These are phyloP conservation scores for Tulasnella sp. DNA, from an alignment of 768 basidiomycete species.

Conservation along the genomic window DNA sequence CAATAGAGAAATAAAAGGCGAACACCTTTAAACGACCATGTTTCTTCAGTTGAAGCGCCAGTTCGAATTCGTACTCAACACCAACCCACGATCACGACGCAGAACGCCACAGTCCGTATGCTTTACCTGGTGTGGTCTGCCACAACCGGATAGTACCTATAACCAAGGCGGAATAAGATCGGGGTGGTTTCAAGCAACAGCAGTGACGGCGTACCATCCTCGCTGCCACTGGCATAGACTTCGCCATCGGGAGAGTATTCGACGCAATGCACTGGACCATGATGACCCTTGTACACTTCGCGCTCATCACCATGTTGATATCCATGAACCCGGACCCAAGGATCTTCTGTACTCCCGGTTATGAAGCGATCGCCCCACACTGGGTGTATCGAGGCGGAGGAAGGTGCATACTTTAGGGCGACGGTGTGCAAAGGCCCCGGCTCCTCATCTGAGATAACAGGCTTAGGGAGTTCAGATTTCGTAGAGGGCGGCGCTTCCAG, in stretches of 20 bases:
- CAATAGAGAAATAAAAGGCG: no score
- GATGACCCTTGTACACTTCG: conserved; percentile 90
- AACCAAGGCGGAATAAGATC: conserved; percentile 17
- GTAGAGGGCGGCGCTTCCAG: conserved; percentile 26
- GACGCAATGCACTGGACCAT: conserved; percentile 91
- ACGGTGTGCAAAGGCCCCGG: conserved; percentile 57
- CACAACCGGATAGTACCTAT: conserved; percentile 93
- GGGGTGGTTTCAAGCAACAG: not conserved
- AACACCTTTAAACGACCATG: no score
- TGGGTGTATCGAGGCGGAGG: conserved; percentile 92
- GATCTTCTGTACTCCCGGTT: conserved; percentile 77
- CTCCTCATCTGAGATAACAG: conserved; percentile 21
- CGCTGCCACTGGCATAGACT: conserved; percentile 93
- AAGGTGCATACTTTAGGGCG: conserved; percentile 72
- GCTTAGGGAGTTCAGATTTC: not conserved
- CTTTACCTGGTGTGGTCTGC: conserved; percentile 92
- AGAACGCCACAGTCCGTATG: conserved; percentile 63
- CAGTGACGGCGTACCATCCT: conserved; percentile 33
- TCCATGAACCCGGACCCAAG: conserved; percentile 93
- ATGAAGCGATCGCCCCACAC: conserved; percentile 80
- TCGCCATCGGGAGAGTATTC: conserved; percentile 94
- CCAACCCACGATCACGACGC: no score
- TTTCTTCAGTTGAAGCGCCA: no score
- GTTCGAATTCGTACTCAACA: no score
- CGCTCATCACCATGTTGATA: conserved; percentile 72